Conservation (phyloP, 2,329 filamentous ascomycete genomes). For the Mariannaea elegans region DNA sequence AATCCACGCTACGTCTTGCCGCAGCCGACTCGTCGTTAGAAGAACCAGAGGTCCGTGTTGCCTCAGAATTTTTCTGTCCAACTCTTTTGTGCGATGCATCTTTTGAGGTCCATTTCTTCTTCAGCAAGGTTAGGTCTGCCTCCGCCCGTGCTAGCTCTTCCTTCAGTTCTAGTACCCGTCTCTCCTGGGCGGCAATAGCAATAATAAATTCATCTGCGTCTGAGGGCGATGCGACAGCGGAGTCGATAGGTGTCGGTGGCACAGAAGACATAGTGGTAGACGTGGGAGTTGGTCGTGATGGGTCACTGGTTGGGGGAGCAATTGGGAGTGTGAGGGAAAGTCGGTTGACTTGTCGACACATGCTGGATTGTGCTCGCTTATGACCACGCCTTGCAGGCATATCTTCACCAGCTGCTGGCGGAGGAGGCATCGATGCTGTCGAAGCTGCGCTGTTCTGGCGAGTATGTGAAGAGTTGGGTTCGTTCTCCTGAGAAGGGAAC, state of each 20-base stretch:
- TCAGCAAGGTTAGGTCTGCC: constrained; percentile 76
- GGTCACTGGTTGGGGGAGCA: constrained; percentile 60
- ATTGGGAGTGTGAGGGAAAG: constrained; percentile 71
- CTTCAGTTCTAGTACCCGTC: constrained; percentile 86
- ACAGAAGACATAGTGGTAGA: constrained; percentile 51
- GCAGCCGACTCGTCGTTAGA: constrained; percentile 45
- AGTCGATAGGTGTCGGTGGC: constrained; percentile 61
- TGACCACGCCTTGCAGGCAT: constrained; percentile 51
- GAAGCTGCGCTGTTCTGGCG: constrained; percentile 30
- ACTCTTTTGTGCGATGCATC: constrained; percentile 81
- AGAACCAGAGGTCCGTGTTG: constrained; percentile 53
- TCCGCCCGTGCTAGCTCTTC: constrained; percentile 91
- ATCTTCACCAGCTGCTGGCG: constrained; percentile 51
- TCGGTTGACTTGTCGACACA: constrained; percentile 64
- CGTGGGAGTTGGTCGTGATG: constrained; percentile 61
- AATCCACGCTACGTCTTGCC: constrained; percentile 62
- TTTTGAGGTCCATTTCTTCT: constrained; percentile 82
- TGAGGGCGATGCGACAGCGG: constrained; percentile 54
- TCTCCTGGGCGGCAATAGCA: constrained; percentile 90
- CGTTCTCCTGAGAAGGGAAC: constrained; percentile 24
- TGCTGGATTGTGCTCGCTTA: constrained; percentile 61
- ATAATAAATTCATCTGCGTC: constrained; percentile 79
- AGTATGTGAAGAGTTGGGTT: constrained; percentile 23
- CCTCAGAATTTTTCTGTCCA: constrained; percentile 66
- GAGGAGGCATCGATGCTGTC: constrained; percentile 45